Evolutionary conservation across 2,329 filamentous ascomycete genomes (phyloP).

Genomic region (Alternaria viburni): DNA sequence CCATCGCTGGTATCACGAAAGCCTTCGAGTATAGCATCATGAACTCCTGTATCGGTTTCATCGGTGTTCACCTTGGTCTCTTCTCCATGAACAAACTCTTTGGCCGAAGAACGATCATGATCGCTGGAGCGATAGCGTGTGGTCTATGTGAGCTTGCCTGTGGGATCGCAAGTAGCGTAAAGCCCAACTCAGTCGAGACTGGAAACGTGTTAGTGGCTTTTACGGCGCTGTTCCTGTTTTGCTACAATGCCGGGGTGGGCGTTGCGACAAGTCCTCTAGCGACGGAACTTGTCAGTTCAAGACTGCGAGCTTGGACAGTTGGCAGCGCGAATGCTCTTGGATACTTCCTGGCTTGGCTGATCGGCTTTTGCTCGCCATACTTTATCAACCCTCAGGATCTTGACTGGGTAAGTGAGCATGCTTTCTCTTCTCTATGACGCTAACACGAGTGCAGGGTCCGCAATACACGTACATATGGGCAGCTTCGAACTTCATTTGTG

Average conservation of each 20-base stretch:
- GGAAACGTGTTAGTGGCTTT: constrained; percentile 42
- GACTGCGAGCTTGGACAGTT: constrained; percentile 46
- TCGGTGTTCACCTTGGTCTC: constrained; percentile 59
- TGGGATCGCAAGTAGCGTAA: constrained; percentile 45
- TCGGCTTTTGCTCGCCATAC: constrained; percentile 48
- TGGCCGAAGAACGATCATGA: constrained; percentile 57
- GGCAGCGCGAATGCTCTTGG: constrained; percentile 43
- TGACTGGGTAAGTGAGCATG: constrained; percentile 41
- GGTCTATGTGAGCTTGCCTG: constrained; percentile 55
- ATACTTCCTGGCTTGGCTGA: constrained; percentile 47
- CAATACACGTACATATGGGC: constrained; percentile 37
- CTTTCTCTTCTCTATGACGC: background rate
- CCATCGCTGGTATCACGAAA: constrained; percentile 28
- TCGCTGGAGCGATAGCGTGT: constrained; percentile 54
- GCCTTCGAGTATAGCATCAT: constrained; percentile 59
- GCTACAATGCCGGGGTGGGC: constrained; percentile 45
- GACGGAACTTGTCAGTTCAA: constrained; percentile 40
- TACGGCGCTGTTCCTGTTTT: constrained; percentile 46
- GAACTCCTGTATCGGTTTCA: constrained; percentile 57
- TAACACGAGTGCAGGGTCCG: constrained; percentile 16
- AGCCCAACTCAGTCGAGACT: constrained; percentile 29
- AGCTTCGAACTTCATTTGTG: constrained; percentile 51
- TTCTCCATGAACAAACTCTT: constrained; percentile 56
- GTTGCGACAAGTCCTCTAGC: constrained; percentile 42
- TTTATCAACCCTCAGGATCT: constrained; percentile 49